Evolutionary conservation across 257 asterid genomes (phyloP).

Genomic region (Solanum chilense): DNA sequence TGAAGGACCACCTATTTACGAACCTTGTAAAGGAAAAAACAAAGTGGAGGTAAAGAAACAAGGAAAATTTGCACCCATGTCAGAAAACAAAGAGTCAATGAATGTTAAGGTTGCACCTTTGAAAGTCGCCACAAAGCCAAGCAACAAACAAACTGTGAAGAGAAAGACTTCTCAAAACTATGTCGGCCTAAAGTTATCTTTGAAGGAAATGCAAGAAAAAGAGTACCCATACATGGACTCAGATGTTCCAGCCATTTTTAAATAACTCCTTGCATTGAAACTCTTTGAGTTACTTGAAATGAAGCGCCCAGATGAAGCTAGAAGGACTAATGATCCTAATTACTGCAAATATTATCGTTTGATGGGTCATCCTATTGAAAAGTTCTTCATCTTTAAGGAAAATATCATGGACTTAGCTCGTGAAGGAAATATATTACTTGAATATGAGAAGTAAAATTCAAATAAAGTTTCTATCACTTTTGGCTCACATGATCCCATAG

Average conservation of each 20-base stretch:
- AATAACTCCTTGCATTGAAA: not conserved
- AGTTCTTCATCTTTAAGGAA: not conserved
- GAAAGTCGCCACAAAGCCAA: not conserved
- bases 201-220: not conserved
- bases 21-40: not conserved
- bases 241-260: not conserved
- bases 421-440: not conserved
- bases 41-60: no score
- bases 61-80: not conserved
- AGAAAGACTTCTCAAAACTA: not conserved
- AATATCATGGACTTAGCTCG: not conserved
- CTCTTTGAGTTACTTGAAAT: not conserved
- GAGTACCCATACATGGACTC: not conserved
- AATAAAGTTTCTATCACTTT: not conserved
- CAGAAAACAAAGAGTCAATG: not conserved
- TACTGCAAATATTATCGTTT: no score
- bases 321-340: not conserved
- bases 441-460: not conserved
- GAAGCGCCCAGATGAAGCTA: fast-evolving
- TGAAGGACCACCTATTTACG: not conserved
- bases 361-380: not conserved
- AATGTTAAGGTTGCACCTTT: not conserved
- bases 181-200: fast-evolving
- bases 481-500: not conserved
- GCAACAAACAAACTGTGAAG: not conserved